Evolutionary conservation across 148 eudicot species (phyloP).

Genomic region (Mesembryanthemum crystallinum): DNA sequence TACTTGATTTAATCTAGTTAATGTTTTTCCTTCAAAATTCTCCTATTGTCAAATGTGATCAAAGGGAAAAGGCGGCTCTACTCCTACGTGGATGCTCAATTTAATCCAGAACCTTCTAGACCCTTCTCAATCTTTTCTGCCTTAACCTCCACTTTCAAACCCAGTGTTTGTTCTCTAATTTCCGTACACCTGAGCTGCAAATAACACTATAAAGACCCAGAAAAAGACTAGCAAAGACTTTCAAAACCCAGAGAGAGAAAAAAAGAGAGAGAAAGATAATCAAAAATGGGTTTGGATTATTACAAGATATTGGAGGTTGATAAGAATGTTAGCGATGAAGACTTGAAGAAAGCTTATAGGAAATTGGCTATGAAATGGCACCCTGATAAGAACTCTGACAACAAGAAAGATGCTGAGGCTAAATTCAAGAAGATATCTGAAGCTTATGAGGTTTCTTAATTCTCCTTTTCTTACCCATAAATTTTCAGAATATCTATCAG

Average conservation of each 20-base stretch:
- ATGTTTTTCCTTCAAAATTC: no score
- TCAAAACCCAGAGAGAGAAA: neutral
- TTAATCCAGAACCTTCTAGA: no score
- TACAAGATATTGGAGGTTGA: slow-evolving; percentile 39
- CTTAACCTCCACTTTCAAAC: no score
- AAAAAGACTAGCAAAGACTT: no score
- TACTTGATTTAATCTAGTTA: no score
- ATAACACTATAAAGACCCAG: no score
- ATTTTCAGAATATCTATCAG: neutral
- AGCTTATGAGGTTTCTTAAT: slow-evolving; percentile 46
- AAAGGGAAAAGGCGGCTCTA: no score
- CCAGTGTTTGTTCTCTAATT: no score
- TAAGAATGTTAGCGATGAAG: slow-evolving; percentile 45
- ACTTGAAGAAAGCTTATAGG: slow-evolving; percentile 57
- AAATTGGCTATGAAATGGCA: slow-evolving; percentile 54
- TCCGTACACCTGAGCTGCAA: no score
- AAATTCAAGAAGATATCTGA: slow-evolving; percentile 61
- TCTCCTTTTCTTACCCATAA: neutral
- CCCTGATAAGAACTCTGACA: slow-evolving; percentile 53
- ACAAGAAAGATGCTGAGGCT: slow-evolving; percentile 54
- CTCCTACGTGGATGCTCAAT: no score
- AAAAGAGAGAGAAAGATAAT: neutral
- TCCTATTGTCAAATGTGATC: no score
- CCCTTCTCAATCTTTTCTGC: no score
- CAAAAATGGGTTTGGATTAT: slow-evolving; percentile 20